Conservation (phyloP, 1,284 basidiomycete species). For the Hemileia vastatrix region DNA sequence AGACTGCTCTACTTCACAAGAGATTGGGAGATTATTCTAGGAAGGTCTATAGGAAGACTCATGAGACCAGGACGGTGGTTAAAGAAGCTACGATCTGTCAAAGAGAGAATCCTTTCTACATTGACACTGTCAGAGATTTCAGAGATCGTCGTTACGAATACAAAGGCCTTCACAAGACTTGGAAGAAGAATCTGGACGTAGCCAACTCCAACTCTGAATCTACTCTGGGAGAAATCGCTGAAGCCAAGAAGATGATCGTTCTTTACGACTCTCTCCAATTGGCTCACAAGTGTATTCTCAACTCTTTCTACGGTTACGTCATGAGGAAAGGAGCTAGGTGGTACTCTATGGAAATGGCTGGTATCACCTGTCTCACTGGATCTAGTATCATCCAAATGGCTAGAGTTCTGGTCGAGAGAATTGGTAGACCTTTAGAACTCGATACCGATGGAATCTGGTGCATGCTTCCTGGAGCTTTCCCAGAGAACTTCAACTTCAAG, state of each 20-base stretch:
- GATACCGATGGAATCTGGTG: slow-evolving; percentile 45
- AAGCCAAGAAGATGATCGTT: slow-evolving; percentile 45
- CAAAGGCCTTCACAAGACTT: slow-evolving; percentile 44
- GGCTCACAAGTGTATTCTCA: slow-evolving; percentile 45
- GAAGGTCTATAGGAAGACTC: slow-evolving; percentile 43
- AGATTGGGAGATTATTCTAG: slow-evolving; percentile 42
- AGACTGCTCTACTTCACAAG: slow-evolving; percentile 39
- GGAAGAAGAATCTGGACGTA: slow-evolving; percentile 44
- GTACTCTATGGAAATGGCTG: slow-evolving; percentile 46
- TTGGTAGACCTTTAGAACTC: slow-evolving; percentile 42
- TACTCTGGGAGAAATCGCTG: slow-evolving; percentile 31
- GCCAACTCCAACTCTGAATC: slow-evolving; percentile 27
- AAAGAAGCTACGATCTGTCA: slow-evolving; percentile 44
- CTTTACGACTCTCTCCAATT: slow-evolving; percentile 44
- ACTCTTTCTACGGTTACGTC: slow-evolving; percentile 45
- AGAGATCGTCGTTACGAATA: slow-evolving; percentile 44
- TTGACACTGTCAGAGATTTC: slow-evolving; percentile 43
- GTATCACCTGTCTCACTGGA: slow-evolving; percentile 43
- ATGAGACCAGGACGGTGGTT: slow-evolving; percentile 42
- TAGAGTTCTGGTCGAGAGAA: slow-evolving; percentile 42
- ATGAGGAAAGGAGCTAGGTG: slow-evolving; percentile 44
- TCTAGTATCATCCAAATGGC: slow-evolving; percentile 45
- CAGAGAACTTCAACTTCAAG: slow-evolving; percentile 42
- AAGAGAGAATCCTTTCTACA: slow-evolving; percentile 45
- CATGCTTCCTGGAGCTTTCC: slow-evolving; percentile 43